Conservation (phyloP, 192 early-diverging fungal genomes). For the Backusella westeae region DNA sequence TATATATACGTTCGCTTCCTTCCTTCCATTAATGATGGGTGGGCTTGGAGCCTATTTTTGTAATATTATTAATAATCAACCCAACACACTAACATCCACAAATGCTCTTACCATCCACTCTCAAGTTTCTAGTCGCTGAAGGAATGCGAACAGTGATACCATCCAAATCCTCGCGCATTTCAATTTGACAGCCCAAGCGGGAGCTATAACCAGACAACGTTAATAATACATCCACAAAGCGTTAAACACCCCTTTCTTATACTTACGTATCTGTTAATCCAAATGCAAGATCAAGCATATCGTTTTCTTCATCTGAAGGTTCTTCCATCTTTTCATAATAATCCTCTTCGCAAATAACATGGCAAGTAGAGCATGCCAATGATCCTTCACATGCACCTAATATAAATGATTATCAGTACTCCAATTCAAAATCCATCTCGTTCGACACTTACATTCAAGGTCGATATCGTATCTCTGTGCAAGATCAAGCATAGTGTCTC, state of each 20-base stretch:
- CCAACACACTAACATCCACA: neutral
- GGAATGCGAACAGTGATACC: constrained; percentile 88
- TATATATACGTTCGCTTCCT: neutral
- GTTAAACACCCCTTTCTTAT: neutral
- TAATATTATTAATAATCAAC: neutral
- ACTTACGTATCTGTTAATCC: constrained; percentile 91
- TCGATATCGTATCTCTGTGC: constrained; percentile 91
- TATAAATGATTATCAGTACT: neutral
- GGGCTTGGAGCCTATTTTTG: constrained; percentile 30
- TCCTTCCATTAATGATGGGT: constrained; percentile 24
- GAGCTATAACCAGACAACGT: constrained; percentile 48
- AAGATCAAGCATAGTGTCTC: constrained; percentile 88
- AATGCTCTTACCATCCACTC: constrained; percentile 58
- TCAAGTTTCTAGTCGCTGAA: constrained; percentile 89
- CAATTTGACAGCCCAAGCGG: constrained; percentile 91
- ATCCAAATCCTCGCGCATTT: constrained; percentile 81
- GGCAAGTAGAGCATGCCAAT: constrained; percentile 92
- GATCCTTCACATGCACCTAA: constrained; percentile 93
- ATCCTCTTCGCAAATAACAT: constrained; percentile 82
- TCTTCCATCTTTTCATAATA: constrained; percentile 86
- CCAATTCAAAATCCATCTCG: too few species aligned
- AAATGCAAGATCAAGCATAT: constrained; percentile 97
- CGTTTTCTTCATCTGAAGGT: constrained; percentile 96
- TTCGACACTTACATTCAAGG: constrained; percentile 70
- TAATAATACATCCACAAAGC: neutral